Evolutionary conservation across 768 basidiomycete species (phyloP).

Genomic region (Trametes gibbosa): DNA sequence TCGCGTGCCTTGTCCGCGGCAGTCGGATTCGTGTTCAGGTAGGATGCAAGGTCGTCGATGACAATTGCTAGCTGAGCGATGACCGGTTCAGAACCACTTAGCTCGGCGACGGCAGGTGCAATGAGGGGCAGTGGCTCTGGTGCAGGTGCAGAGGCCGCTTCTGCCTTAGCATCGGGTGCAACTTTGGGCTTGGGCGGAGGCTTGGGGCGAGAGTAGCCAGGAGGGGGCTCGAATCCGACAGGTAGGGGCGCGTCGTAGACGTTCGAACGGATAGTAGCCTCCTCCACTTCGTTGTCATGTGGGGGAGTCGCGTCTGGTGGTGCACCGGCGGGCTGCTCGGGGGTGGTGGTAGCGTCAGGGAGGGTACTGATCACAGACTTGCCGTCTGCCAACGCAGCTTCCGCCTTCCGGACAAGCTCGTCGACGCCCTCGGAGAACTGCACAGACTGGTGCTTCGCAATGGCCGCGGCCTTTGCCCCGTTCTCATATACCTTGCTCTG

Average conservation of each 20-base stretch:
- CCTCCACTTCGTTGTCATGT: slow-evolving; percentile 18
- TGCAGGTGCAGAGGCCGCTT: slow-evolving; percentile 28
- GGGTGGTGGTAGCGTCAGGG: slow-evolving; percentile 26
- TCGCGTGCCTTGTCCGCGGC: slow-evolving; percentile 65
- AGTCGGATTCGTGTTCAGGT: slow-evolving; percentile 70
- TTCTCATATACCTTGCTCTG: slow-evolving; percentile 31
- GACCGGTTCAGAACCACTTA: slow-evolving; percentile 81
- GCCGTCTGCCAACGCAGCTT: slow-evolving; percentile 56
- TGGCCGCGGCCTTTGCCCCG: slow-evolving; percentile 38
- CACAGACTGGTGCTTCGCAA: slow-evolving; percentile 43
- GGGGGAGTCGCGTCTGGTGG: slow-evolving; percentile 29
- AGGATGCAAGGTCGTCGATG: slow-evolving; percentile 88
- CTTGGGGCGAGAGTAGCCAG: slow-evolving; percentile 71
- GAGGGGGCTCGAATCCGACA: slow-evolving; percentile 92
- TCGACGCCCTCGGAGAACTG: slow-evolving; percentile 63
- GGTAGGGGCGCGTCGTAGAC: slow-evolving; percentile 77
- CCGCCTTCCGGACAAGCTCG: slow-evolving; percentile 68
- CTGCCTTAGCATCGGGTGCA: slow-evolving; percentile 22
- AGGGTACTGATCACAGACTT: slow-evolving; percentile 34
- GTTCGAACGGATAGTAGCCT: slow-evolving; percentile 24
- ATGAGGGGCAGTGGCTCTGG: slow-evolving; percentile 66
- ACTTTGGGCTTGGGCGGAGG: slow-evolving; percentile 18
- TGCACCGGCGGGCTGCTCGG: slow-evolving; percentile 25
- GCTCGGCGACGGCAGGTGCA: slow-evolving; percentile 73
- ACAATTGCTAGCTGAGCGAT: slow-evolving; percentile 88